These are phyloP conservation scores for Spinacia oleracea DNA, from an alignment of 179 eudicot species.

Conservation along the genomic window DNA sequence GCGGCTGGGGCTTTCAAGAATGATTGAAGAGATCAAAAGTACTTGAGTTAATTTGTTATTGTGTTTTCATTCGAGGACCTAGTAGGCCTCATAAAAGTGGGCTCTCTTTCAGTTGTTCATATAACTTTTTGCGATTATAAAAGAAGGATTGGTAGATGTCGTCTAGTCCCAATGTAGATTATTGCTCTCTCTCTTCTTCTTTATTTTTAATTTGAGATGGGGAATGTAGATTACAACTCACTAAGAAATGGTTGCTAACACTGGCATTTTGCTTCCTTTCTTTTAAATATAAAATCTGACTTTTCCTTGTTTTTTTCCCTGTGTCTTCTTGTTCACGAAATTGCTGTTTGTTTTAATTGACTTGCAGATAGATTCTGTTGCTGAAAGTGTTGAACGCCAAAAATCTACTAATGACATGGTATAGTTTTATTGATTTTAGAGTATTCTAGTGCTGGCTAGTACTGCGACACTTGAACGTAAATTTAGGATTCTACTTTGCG, in stretches of 20 bases:
- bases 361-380: conserved; percentile 89
- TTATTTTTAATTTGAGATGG: no score
- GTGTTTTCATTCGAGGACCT: not conserved
- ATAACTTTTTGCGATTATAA: not conserved
- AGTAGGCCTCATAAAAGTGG: not conserved
- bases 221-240: not conserved
- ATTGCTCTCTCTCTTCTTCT: no score
- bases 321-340: not conserved
- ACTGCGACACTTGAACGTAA: not conserved
- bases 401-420: conserved; percentile 85
- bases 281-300: not conserved
- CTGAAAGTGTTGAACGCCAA: conserved; percentile 78
- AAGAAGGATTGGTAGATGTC: not conserved
- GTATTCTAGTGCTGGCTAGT: not conserved
- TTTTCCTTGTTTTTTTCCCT: not conserved
- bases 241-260: not conserved
- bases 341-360: not conserved
- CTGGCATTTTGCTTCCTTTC: not conserved
- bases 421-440: conserved; percentile 22
- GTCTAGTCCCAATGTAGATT: not conserved
- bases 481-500: not conserved
- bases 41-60: not conserved
- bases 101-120: not conserved
- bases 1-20: not conserved
- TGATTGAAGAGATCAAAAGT: no score